Evolutionary conservation across 305 asterid genomes (phyloP).

Genomic region (Vinca major): DNA sequence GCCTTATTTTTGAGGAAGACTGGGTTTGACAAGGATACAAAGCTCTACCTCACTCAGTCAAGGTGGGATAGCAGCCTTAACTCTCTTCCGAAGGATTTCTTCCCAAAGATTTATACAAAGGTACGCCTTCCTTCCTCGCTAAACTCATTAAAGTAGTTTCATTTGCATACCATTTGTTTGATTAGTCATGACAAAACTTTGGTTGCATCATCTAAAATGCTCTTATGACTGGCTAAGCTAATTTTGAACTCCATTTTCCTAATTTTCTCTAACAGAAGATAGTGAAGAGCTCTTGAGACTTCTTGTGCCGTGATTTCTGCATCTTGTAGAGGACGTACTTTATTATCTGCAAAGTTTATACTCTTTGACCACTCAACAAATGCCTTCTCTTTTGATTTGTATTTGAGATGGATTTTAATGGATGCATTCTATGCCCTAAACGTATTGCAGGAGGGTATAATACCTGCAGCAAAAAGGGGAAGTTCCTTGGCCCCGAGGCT

Average conservation of each 20-base stretch:
- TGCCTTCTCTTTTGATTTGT: neutral
- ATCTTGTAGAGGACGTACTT: neutral
- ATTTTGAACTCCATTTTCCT: too few species aligned
- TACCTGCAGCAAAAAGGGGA: slow-evolving; percentile 33
- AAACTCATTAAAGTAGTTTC: slow-evolving; percentile 2
- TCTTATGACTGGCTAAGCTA: neutral
- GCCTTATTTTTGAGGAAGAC: slow-evolving; percentile 64
- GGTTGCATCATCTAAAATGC: neutral
- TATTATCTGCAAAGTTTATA: neutral
- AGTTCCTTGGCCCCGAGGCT: slow-evolving; percentile 27
- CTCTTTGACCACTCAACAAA: neutral
- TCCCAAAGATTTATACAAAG: slow-evolving; percentile 88
- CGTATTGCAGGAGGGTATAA: slow-evolving; percentile 33
- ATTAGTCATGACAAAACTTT: neutral
- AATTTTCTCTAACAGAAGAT: neutral
- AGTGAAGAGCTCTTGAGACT: neutral
- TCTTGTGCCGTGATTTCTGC: neutral
- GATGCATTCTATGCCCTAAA: slow-evolving; percentile 3
- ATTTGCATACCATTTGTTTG: neutral
- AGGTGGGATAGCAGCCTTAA: slow-evolving; percentile 90
- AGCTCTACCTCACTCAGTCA: slow-evolving; percentile 76
- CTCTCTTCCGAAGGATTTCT: slow-evolving; percentile 63
- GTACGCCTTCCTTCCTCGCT: slow-evolving; percentile 23
- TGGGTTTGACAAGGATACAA: slow-evolving; percentile 75
- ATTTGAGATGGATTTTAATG: neutral